Evolutionary conservation across 345 rosid genomes (phyloP), one percentile per base, ranked within the genome.

Genomic region (Hypericum androsaemum): DNA sequence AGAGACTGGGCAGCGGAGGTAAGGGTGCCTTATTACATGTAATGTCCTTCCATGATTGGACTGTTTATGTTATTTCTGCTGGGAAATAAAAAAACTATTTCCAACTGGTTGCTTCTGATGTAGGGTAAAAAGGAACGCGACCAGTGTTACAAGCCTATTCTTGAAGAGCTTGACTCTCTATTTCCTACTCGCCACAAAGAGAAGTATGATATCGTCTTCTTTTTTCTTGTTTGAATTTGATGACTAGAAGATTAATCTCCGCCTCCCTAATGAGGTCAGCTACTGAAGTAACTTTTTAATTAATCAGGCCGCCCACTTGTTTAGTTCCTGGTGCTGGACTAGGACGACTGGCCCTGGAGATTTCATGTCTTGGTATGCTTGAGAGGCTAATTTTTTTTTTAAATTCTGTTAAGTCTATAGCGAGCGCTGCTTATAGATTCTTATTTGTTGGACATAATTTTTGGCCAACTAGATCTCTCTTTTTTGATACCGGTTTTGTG

Each of bases 1-100:
- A 83, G 97, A 77, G 98, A 88, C 76, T 88, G 98, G 98, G 98
- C 94, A 47, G 86, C 76, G 43, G 98, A 92, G 98, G 98, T 88
- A 77, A 63, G 44, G 44, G 17, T 28, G 54, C 41, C 41, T 42
- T 3, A 11, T 50, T 57, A 41, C 32, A 52, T 63, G 67, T 44
- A 6, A 38, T 39, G 28, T 54, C 57, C 47, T 10, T 12, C 28
- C 9, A 52, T 76, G 88, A 52, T 44, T 22, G 32, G 32, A 7
- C 53, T 32, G 1, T 66, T 46, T 52, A 5, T 38, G 64, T 51
- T 56, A 38, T 55, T 39, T 35, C n/a, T 22, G 32, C 32, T 22
- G 32, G 4, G 4, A 22, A 22, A 1, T 22, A 22, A 22, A 22
- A 22, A 22, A 22, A 1, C 1, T 1, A 22, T 1, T 22, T 22